A percentile compares a stretch with the other conserved stretches of the same genome.
phyloP scores from a whole-genome alignment of 1,284 basidiomycete genomes.

The Meira nashicola region DNA sequence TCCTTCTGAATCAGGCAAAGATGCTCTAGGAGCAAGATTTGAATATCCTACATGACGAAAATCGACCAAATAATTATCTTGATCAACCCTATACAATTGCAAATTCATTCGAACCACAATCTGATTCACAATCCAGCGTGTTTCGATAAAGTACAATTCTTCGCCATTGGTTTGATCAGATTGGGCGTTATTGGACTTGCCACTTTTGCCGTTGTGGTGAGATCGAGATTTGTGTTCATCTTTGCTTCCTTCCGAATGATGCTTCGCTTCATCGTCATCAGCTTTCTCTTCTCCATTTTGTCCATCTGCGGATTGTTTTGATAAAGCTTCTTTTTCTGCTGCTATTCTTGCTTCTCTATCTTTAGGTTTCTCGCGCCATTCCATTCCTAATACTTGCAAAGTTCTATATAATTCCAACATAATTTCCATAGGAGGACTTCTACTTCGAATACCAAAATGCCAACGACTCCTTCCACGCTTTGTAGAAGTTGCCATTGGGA shows the following conservation, averaged over 20 bases:
- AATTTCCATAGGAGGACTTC: constrained; percentile 95
- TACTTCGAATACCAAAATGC: constrained; percentile 95
- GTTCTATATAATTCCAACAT: constrained; percentile 98
- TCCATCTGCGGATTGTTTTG: background rate
- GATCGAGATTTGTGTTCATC: background rate
- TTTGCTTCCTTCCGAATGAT: background rate
- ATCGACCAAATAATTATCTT: constrained; percentile 92
- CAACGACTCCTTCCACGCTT: constrained; percentile 60
- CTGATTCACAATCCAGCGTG: constrained; percentile 67
- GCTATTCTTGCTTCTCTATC: background rate
- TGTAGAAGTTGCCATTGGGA: constrained; percentile 11
- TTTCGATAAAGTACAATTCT: constrained; percentile 87
- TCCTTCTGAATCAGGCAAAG: no score
- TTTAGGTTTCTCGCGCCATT: constrained; percentile 65
- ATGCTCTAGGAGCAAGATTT: constrained; percentile 25
- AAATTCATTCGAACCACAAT: constrained; percentile 74
- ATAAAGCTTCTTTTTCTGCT: background rate
- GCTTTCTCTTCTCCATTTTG: constrained; percentile 56
- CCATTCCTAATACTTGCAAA: constrained; percentile 86
- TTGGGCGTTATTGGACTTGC: constrained; percentile 42
- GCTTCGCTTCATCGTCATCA: constrained; percentile 12
- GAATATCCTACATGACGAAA: constrained; percentile 96
- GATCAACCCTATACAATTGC: constrained; percentile 91
- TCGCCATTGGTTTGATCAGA: constrained; percentile 56
- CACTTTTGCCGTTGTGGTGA: constrained; percentile 56